Conservation (phyloP, 176 grass and related monocot genomes). For the Chrysopogon serrulatus region DNA sequence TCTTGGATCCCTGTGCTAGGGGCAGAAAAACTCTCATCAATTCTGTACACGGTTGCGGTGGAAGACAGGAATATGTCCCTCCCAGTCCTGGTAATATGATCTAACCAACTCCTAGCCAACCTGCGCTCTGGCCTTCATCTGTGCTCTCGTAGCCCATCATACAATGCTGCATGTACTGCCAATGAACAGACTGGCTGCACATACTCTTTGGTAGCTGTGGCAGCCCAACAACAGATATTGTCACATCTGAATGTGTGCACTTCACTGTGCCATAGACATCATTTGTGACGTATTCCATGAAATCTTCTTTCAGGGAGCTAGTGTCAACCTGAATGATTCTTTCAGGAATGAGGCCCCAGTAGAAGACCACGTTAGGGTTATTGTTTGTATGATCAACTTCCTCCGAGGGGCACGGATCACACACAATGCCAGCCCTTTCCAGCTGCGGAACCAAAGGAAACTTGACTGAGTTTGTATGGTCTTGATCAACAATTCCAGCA, state of each 20-base stretch:
- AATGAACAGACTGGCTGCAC: background rate
- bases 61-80: background rate
- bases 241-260: constrained; percentile 28
- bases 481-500: background rate
- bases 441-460: constrained; percentile 33
- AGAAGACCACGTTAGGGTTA: constrained; percentile 40
- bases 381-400: constrained; percentile 46
- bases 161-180: background rate
- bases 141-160: constrained; percentile 4
- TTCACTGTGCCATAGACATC: constrained; percentile 44
- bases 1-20: background rate
- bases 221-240: constrained; percentile 27
- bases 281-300: constrained; percentile 47
- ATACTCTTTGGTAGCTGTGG: constrained; percentile 56
- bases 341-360: constrained; percentile 52
- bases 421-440: constrained; percentile 33
- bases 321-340: constrained; percentile 1
- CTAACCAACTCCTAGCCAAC: constrained; percentile 23
- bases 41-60: background rate
- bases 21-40: background rate
- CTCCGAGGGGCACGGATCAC: constrained; percentile 50
- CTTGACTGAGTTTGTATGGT: background rate
- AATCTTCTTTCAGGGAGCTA: constrained; percentile 35
- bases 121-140: background rate
- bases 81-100: constrained; percentile 10